Conservation (phyloP, 179 eudicot genomes). For the Silene coronaria region DNA sequence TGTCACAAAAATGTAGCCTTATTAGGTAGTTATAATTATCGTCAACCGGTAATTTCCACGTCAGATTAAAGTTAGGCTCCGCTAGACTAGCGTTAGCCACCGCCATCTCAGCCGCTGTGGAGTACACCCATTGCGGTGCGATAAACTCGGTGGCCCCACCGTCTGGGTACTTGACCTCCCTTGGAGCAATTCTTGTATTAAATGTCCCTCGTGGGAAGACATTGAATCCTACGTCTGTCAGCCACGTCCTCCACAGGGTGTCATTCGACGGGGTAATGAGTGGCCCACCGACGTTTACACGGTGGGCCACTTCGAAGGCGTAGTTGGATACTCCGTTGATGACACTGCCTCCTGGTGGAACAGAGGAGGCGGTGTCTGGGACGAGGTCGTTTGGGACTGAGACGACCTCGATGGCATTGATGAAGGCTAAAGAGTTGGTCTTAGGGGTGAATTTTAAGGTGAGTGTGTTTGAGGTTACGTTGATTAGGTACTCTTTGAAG, state of each 20-base stretch:
- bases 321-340: slow-evolving; percentile 34
- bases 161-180: slow-evolving; percentile 40
- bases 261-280: slow-evolving; percentile 57
- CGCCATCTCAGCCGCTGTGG: slow-evolving; percentile 60
- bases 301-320: slow-evolving; percentile 49
- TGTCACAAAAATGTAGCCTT: slow-evolving; percentile 82
- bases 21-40: slow-evolving; percentile 60
- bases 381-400: slow-evolving; percentile 60
- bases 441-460: slow-evolving; percentile 62
- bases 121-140: slow-evolving; percentile 66
- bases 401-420: slow-evolving; percentile 77
- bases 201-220: slow-evolving; percentile 44
- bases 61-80: slow-evolving; percentile 57
- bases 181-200: slow-evolving; percentile 36
- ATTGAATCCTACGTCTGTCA: slow-evolving; percentile 42
- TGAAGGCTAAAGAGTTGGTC: slow-evolving; percentile 60
- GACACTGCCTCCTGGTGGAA: slow-evolving; percentile 36
- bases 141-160: slow-evolving; percentile 57
- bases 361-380: slow-evolving; percentile 43
- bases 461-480: slow-evolving; percentile 45
- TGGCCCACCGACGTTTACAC: slow-evolving; percentile 82
- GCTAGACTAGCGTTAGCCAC: slow-evolving; percentile 40
- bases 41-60: slow-evolving; percentile 70
- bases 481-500: slow-evolving; percentile 69
- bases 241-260: slow-evolving; percentile 72